A percentile compares a stretch with the other conserved stretches of the same genome.
phyloP scores from a whole-genome alignment of 2,329 filamentous ascomycete species.

The Botrytis squamosa region DNA sequence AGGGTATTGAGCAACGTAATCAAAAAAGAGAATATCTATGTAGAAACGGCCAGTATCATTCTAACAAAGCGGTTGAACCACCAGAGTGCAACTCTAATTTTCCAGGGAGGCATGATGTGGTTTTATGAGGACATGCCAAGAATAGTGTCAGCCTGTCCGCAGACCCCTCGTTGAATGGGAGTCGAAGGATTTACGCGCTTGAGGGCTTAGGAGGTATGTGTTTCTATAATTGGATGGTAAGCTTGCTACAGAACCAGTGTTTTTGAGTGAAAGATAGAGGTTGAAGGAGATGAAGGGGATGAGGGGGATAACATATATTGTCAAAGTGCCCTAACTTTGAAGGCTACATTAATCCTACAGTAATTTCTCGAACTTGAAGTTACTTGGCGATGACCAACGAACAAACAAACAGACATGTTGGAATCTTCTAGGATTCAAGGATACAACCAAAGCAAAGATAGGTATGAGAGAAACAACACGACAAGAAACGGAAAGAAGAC shows the following conservation, averaged over 20 bases:
- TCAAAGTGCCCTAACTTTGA: not conserved
- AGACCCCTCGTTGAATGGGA: not conserved
- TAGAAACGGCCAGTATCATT: not conserved
- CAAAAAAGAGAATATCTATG: not conserved
- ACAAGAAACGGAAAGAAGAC: not conserved
- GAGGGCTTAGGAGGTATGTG: not conserved
- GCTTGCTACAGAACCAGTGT: not conserved
- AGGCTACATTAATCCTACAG: not conserved
- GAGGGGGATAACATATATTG: not conserved
- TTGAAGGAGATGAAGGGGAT: not conserved
- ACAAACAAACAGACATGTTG: not conserved
- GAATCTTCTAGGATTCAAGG: not conserved
- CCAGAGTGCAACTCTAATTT: conserved; percentile 12
- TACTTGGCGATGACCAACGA: not conserved
- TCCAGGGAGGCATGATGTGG: not conserved
- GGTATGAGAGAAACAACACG: not conserved
- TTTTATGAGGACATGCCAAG: conserved; percentile 19
- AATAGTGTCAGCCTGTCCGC: conserved; percentile 15
- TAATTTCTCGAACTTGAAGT: not conserved
- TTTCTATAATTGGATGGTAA: conserved; percentile 17
- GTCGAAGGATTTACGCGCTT: conserved; percentile 9
- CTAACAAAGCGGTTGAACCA: not conserved
- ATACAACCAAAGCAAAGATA: not conserved
- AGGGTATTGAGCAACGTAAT: not conserved
- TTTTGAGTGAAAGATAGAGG: no score